Base-by-base conservation (phyloP, 352 stramenopile genomes). In the Phytophthora brassicae region DNA sequence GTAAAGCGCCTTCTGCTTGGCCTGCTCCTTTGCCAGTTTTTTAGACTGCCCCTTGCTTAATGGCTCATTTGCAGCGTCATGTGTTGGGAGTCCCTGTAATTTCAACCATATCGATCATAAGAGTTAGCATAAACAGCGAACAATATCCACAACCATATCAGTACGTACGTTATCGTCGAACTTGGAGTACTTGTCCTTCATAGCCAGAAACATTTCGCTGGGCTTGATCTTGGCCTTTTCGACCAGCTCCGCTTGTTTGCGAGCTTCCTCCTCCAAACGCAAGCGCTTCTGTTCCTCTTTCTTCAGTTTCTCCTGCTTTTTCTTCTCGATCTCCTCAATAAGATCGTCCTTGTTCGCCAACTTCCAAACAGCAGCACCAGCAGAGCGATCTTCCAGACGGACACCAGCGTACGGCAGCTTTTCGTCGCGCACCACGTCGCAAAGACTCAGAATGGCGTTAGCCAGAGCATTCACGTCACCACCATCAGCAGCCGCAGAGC, bases 11-110 rank as follows among this genome's bases (percentile, higher is more conserved):
- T 95, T 96, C 66, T 99, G 97, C 76, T 99, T 99, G 43, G 89
- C 77, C 70, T 96, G 88, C 45, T 99, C 95, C 77, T 99, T 99
- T 17, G 86, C 79, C 50, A 99, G 81, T 74, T 99, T 99, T 80
- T 99, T 99, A 48, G 92, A 76, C 26, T 87, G 75, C 47, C 86
- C 96, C 82, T 99, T 99, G 56, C 93, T 97, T 45, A 99, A 62
- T 53, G 95, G 90, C 43, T 97, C 90, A 16, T 95, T 96, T 35
- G 89, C 83, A 1, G 77, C 85, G 60, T 97, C 86, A 45, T 99
- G 90, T 11, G 96, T 99, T 29, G 97, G 97, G 23, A 99, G 75
- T 36, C 97, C 97, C 75, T 97, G 49, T 17, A 56, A 45, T 44
- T 48, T 9, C 16, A 59, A 19, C 60, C 11, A 45, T 26, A 23